A percentile compares a stretch with the other conserved stretches of the same genome.
These are phyloP conservation scores for Hypoxylon sp. DNA, from an alignment of 2,329 filamentous ascomycete species.

Conservation along the genomic window DNA sequence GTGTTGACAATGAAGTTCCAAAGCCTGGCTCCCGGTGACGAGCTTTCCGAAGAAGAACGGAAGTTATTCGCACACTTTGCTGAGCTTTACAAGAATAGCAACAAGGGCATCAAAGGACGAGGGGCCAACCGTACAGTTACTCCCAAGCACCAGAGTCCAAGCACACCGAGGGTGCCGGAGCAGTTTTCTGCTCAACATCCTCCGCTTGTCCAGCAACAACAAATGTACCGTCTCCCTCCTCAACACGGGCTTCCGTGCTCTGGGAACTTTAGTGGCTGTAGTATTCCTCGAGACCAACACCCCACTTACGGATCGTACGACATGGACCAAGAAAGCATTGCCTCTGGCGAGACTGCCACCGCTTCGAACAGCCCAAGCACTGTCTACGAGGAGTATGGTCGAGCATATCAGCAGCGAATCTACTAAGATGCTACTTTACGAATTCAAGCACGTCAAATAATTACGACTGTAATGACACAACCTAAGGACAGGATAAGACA, in stretches of 20 bases:
- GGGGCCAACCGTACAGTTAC: conserved; percentile 84
- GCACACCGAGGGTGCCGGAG: conserved; percentile 41
- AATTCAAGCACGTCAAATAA: conserved; percentile 11
- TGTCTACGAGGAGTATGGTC: conserved; percentile 62
- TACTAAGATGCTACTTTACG: conserved; percentile 36
- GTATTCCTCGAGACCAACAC: conserved; percentile 52
- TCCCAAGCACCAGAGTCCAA: conserved; percentile 50
- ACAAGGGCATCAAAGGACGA: conserved; percentile 97
- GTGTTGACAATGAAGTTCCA: conserved; percentile 80
- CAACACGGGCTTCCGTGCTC: conserved; percentile 39
- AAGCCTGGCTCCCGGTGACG: conserved; percentile 68
- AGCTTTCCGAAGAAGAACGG: conserved; percentile 78
- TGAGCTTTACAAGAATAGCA: conserved; percentile 94
- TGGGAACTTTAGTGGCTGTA: conserved; percentile 36
- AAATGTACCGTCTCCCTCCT: conserved; percentile 49
- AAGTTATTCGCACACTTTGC: conserved; percentile 89
- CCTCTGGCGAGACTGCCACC: conserved; percentile 53
- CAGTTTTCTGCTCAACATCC: conserved; percentile 41
- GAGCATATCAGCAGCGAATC: conserved; percentile 60
- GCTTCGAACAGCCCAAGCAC: conserved; percentile 56
- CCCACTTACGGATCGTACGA: conserved; percentile 64
- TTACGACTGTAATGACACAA: conserved; percentile 35
- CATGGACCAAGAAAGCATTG: conserved; percentile 59
- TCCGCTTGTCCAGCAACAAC: conserved; percentile 15
- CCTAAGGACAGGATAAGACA: conserved; percentile 14